A percentile compares a stretch with the other conserved stretches of the same genome.
These are phyloP conservation scores for Purshia tridentata DNA, from an alignment of 306 rosid genomes.

Conservation along the genomic window DNA sequence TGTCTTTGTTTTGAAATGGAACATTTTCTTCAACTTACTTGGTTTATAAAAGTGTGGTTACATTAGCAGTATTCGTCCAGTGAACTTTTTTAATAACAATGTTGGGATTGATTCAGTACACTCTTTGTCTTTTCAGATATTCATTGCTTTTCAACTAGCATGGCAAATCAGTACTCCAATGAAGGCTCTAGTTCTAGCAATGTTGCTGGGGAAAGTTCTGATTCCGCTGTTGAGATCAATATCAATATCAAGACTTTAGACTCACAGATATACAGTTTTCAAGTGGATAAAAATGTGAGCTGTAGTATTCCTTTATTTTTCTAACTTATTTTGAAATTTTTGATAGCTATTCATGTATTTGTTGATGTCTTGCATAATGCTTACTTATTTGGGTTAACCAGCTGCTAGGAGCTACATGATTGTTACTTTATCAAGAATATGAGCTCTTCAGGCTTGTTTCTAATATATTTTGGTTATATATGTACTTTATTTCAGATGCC, in stretches of 20 bases:
- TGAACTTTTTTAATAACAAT: neutral
- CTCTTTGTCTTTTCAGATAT: slow-evolving; percentile 26
- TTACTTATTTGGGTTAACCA: neutral
- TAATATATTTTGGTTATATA: neutral
- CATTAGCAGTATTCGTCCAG: neutral
- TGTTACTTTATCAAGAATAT: neutral
- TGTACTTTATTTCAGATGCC: slow-evolving; percentile 58
- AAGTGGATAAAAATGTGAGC: slow-evolving; percentile 76
- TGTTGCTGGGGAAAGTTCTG: slow-evolving; percentile 47
- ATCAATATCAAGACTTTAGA: slow-evolving; percentile 92
- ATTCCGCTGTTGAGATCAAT: slow-evolving; percentile 74
- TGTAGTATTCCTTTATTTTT: neutral
- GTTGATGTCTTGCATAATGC: neutral
- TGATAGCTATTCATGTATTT: neutral
- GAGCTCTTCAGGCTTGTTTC: neutral
- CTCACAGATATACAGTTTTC: slow-evolving; percentile 68
- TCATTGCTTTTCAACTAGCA: slow-evolving; percentile 36
- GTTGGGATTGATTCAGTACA: slow-evolving; percentile 18
- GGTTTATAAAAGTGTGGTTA: neutral
- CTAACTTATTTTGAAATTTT: neutral
- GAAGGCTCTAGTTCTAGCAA: slow-evolving; percentile 63
- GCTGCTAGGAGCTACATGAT: neutral
- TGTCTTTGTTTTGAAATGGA: neutral
- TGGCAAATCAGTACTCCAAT: slow-evolving; percentile 63
- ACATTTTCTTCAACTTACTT: neutral